Evolutionary conservation across 805 yeast genomes (phyloP).

Genomic region (Suhomyces canberraensis): DNA sequence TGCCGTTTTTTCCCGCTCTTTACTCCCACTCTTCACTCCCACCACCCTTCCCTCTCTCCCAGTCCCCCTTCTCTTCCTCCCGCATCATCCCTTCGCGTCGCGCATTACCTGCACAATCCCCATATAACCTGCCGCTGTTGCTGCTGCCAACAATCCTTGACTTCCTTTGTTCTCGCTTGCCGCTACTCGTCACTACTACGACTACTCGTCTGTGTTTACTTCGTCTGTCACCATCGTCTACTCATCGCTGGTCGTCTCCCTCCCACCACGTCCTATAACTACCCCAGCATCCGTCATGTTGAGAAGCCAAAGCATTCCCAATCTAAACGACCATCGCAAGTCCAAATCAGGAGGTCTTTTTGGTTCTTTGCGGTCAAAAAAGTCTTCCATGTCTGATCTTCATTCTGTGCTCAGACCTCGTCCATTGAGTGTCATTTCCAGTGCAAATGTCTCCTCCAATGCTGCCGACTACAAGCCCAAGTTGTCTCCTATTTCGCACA

Average conservation of each 20-base stretch:
- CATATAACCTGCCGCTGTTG: no score
- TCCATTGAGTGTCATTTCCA: neutral
- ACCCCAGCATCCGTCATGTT: constrained; percentile 19
- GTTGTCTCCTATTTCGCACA: constrained; percentile 1
- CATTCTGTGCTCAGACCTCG: neutral
- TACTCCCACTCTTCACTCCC: neutral
- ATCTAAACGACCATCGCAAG: constrained; percentile 17
- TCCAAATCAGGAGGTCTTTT: constrained; percentile 11
- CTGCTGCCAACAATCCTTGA: no score
- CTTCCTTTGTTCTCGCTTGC: no score
- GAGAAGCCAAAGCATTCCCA: constrained; percentile 25
- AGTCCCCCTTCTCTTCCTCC: no score
- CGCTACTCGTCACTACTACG: no score
- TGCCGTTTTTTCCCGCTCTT: neutral
- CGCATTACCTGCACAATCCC: no score
- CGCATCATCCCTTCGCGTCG: constrained; percentile 1
- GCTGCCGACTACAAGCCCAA: neutral
- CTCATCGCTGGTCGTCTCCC: no score
- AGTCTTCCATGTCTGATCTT: constrained; percentile 8
- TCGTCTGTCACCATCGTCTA: no score
- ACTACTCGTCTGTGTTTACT: no score
- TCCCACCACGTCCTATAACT: no score
- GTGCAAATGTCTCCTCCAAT: neutral
- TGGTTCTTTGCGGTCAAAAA: constrained; percentile 14
- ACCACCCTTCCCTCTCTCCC: neutral